Percentiles rank a stretch among this genome's conserved stretches.
phyloP scores from a whole-genome alignment of 1,139 yeast genomes.

The Entelexis sorbosivorans region DNA sequence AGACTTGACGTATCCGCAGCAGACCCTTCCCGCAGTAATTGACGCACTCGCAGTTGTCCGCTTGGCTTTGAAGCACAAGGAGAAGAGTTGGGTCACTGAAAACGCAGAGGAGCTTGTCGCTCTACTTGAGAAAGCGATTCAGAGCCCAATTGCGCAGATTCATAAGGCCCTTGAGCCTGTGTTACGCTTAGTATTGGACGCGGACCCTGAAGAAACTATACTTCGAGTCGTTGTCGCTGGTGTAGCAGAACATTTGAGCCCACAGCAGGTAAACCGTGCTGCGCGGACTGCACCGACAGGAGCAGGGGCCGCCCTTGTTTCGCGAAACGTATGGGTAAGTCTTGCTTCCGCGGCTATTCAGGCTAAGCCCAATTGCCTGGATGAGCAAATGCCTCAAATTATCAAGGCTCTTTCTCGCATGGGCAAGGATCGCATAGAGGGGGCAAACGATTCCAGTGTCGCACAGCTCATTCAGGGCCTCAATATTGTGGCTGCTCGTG shows the following conservation, averaged over 20 bases:
- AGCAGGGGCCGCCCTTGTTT: constrained; percentile 4
- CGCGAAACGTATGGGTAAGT: constrained; percentile 13
- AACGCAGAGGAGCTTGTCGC: constrained; percentile 59
- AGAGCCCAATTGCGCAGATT: constrained; percentile 32
- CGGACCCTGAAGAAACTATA: constrained; percentile 33
- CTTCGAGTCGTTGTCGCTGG: constrained; percentile 11
- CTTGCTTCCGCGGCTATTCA: constrained; percentile 16
- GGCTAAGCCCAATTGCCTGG: constrained; percentile 15
- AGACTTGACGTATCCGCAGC: constrained; percentile 50
- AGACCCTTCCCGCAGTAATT: constrained; percentile 57
- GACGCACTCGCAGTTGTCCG: constrained; percentile 85
- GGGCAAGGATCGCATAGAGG: constrained; percentile 15
- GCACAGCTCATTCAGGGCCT: constrained; percentile 61
- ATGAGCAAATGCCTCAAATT: constrained; percentile 17
- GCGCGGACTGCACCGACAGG: neutral
- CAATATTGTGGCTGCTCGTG: constrained; percentile 67
- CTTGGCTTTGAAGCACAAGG: constrained; percentile 72
- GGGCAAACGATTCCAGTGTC: constrained; percentile 23
- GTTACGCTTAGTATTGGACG: constrained; percentile 11
- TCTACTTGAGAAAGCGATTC: constrained; percentile 76
- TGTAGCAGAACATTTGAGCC: constrained; percentile 63
- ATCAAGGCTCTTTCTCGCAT: constrained; percentile 18
- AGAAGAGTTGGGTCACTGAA: constrained; percentile 62
- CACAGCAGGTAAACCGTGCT: constrained; percentile 23
- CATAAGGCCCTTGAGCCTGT: constrained; percentile 21